A percentile compares a stretch with the other conserved stretches of the same genome.
These are phyloP conservation scores for Phylloporus arenicola DNA, from an alignment of 768 basidiomycete species.

Conservation along the genomic window DNA sequence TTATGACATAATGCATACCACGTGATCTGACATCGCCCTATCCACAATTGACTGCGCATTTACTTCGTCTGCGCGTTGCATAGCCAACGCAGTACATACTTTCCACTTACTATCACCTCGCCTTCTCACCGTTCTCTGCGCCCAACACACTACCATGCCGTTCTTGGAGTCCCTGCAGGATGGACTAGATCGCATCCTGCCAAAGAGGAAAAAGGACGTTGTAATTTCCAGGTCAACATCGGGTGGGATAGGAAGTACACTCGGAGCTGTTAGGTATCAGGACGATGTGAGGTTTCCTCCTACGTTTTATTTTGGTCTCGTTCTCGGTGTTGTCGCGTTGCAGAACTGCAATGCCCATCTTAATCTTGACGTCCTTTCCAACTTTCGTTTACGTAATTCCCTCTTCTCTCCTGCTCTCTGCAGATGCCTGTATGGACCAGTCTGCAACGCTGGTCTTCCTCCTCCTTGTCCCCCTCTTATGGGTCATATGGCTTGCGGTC, in stretches of 20 bases:
- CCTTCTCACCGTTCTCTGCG: background rate
- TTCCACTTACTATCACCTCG: background rate
- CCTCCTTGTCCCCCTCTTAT: slow-evolving; percentile 60
- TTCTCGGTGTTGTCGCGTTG: slow-evolving; percentile 11
- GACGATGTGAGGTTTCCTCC: slow-evolving; percentile 59
- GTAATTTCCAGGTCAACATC: slow-evolving; percentile 34
- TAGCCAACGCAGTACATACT: slow-evolving; percentile 11
- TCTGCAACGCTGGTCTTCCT: slow-evolving; percentile 53
- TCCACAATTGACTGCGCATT: slow-evolving; percentile 1
- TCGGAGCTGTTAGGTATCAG: slow-evolving; percentile 56
- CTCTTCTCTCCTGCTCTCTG: slow-evolving; percentile 20
- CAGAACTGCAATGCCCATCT: slow-evolving; percentile 13
- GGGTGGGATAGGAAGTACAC: slow-evolving; percentile 54
- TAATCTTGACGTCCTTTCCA: slow-evolving; percentile 19
- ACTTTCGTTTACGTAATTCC: slow-evolving; percentile 30
- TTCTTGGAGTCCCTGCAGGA: slow-evolving; percentile 28
- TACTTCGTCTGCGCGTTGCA: slow-evolving; percentile 6
- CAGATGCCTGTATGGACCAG: slow-evolving; percentile 35
- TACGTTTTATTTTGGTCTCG: background rate
- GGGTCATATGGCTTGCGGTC: slow-evolving; percentile 70
- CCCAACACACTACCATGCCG: slow-evolving; percentile 14
- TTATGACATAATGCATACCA: slow-evolving; percentile 22
- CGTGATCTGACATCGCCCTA: slow-evolving; percentile 13
- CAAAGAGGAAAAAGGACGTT: slow-evolving; percentile 11
- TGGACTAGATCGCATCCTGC: slow-evolving; percentile 28